Base-by-base conservation (phyloP, 305 asterid genomes). In the Solanum hybrid region DNA sequence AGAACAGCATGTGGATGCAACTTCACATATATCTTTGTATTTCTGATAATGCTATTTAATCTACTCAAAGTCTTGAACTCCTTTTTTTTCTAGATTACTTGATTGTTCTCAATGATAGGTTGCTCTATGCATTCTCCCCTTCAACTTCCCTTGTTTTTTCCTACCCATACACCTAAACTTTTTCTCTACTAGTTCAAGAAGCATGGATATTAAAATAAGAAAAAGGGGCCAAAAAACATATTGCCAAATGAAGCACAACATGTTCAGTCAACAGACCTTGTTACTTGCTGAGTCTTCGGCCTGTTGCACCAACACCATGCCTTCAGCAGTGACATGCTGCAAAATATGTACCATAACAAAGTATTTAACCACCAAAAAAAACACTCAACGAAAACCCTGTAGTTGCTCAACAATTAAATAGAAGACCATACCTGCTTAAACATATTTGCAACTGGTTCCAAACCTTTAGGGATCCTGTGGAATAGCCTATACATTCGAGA, bases 401-500 rank as follows among this genome's bases (percentile, higher is more conserved):
- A 26, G 31, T 72, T 41, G 65, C 32, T 9, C n/a, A 77, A 78
- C 8, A 65, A 32, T 57, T 76, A 27, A 22, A 79, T n/a, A 33
- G 86, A 88, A 90, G 84, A 45, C 27, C 41, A 33, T 88, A 94
- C 96, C 95, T 92, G 93, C 89, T 92, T 95, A 85, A 95, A 93
- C 84, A 90, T 89, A 73, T 88, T 86, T 22, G 94, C 93, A 81
- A 94, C 85, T 0, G 86, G 92, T 32, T 91, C 93, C 91, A 93
- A 76, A 82, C 93, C 96, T 76, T 91, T 87, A 4, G 92, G 92
- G 79, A 93, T 90, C 39, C 89, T 90, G 51, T 86, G 79, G 91
- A 94, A 93, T 51, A 95, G 93, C 90, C 94, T 92, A 88, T 91
- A 93, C 93, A 94, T 94, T 89, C 95, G 90, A 51, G 97, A 92